Base-by-base conservation (phyloP, 2,329 filamentous ascomycete species). In the Aspergillus transmontanensis region DNA sequence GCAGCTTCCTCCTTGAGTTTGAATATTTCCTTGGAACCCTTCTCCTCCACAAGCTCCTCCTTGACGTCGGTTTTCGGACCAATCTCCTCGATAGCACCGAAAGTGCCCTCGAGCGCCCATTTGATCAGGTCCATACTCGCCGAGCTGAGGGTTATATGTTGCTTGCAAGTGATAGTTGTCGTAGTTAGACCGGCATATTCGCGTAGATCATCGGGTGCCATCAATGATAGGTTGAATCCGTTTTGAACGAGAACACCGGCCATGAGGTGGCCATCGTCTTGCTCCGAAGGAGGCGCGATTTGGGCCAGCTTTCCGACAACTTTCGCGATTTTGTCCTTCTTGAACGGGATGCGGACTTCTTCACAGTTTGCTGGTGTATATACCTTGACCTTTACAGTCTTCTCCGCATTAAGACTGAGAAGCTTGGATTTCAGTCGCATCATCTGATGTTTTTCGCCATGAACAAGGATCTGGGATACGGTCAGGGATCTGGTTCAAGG, bases 381-480 rank as follows among this genome's bases (percentile, higher is more conserved):
- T 12, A 99, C 92, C 76, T 98, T 97, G 68, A 93, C 90, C 69
- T 96, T 95, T 48, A 87, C 83, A 1, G 87, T 83, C 74, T 94
- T 94, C 67, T 89, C 88, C 32, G 90, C 89, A 73, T 97, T 97
- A 43, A 97, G 86, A n/a, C 93, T 94, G 4, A 98, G 87, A 1
- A 99, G 85, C 75, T 97, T 96, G 3, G 94, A 97, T 77, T 97
- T 97, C 32, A 99, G 83, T 59, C 95, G 89, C 86, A 95, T 97
- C 93, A 98, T 98, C 75, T 98, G 97, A 75, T 97, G 93, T 72
- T 95, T 93, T 76, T 99, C 95, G 61, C 95, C 95, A 70, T 99
- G 95, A 2, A 99, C 95, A 36, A 99, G 87, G 64, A 99, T 97
- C 91, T 94, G 64, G 1, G 12, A 59, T 32, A 51, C 26, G 19